Conservation (phyloP, 331 rosid species). For the Saraca asoca region DNA sequence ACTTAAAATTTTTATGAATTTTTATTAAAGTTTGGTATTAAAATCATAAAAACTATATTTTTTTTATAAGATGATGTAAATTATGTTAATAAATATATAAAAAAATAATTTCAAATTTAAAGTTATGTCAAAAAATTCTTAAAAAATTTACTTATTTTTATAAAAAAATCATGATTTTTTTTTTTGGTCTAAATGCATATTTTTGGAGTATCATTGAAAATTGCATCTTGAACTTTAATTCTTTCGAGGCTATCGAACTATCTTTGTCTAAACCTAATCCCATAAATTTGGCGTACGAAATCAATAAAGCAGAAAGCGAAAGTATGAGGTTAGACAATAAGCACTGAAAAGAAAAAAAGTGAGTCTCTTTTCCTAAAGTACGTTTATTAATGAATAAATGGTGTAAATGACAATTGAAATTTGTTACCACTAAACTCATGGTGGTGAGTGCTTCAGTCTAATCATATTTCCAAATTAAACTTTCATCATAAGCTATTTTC, state of each 20-base stretch:
- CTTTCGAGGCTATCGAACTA: neutral
- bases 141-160: no score
- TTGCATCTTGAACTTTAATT: neutral
- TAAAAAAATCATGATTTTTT: no score
- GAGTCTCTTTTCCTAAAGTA: constrained; percentile 22
- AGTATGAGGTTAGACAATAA: neutral
- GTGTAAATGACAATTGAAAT: neutral
- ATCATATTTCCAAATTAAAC: neutral
- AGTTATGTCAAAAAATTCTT: no score
- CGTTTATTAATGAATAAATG: constrained; percentile 1
- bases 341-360: neutral
- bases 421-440: constrained; percentile 4
- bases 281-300: neutral
- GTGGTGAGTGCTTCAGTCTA: neutral
- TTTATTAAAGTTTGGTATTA: no score
- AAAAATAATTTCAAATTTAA: no score
- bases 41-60: no score
- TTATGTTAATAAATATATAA: no score
- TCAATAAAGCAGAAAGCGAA: constrained; percentile 33
- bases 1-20: no score
- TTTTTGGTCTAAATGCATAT: no score
- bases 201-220: no score
- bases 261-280: constrained; percentile 7
- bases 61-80: no score
- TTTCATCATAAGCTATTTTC: neutral